These are phyloP conservation scores for Aspergillus glaucus DNA, from an alignment of 2,329 filamentous ascomycete genomes.

Conservation along the genomic window DNA sequence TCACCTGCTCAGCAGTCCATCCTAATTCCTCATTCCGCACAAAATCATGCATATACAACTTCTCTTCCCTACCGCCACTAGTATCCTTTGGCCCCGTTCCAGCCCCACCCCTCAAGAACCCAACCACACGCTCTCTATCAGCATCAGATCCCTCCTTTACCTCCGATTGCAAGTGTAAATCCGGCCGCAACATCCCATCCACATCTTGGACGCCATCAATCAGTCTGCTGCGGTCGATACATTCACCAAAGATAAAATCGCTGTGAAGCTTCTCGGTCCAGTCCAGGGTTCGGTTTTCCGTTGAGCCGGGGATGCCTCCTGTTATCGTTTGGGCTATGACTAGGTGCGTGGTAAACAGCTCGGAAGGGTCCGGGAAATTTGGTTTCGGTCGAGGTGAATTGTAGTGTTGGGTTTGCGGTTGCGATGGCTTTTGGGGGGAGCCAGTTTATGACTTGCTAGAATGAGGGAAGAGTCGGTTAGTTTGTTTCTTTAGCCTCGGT, in stretches of 20 bases:
- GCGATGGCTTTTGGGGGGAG: neutral
- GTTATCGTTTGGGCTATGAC: neutral
- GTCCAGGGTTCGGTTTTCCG: neutral
- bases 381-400: neutral
- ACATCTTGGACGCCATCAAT: neutral
- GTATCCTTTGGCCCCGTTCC: too few species aligned
- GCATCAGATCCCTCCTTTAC: neutral
- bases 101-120: neutral
- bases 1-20: neutral
- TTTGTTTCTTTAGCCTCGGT: neutral
- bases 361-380: too few species aligned
- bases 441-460: neutral
- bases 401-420: neutral
- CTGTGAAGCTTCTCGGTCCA: neutral
- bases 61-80: neutral
- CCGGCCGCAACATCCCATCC: neutral
- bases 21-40: neutral
- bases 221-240: neutral
- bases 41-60: neutral
- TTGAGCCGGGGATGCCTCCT: neutral
- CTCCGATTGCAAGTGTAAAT: neutral
- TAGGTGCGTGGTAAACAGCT: neutral
- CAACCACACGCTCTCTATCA: neutral
- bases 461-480: neutral
- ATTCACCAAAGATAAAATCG: neutral